Evolutionary conservation across 495 filamentous ascomycete species (phyloP).

Genomic region (Amphirosellinia nigrospora): DNA sequence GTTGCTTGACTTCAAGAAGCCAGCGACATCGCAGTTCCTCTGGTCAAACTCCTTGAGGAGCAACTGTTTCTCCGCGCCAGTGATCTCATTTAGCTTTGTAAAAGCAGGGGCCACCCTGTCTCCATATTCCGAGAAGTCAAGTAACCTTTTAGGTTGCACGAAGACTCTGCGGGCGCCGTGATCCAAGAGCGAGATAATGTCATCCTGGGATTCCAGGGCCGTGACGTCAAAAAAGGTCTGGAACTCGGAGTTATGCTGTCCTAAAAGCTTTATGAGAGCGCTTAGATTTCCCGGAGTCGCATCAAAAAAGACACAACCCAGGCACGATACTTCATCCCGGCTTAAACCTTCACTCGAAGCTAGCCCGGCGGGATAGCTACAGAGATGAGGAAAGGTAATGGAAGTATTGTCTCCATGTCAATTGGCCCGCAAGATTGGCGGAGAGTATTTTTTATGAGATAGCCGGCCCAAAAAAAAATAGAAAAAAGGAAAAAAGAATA

Average conservation of each 20-base stretch:
- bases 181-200: constrained; percentile 81
- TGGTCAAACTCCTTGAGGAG: constrained; percentile 55
- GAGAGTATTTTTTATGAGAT: not conserved
- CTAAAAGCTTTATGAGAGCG: constrained; percentile 69
- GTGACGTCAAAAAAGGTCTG: constrained; percentile 80
- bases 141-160: constrained; percentile 68
- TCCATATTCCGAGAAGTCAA: constrained; percentile 51
- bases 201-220: constrained; percentile 66
- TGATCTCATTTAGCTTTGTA: constrained; percentile 37
- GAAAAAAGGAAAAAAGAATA: not conserved
- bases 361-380: constrained; percentile 62
- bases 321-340: constrained; percentile 74
- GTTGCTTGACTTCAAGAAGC: constrained; percentile 54
- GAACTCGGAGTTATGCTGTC: constrained; percentile 68
- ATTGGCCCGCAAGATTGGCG: constrained; percentile 5
- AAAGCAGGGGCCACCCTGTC: constrained; percentile 51
- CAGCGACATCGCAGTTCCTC: constrained; percentile 42
- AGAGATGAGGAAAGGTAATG: constrained; percentile 63
- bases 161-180: constrained; percentile 88
- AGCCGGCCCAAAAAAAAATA: not conserved
- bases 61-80: constrained; percentile 45
- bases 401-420: constrained; percentile 61
- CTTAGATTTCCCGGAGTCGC: constrained; percentile 63
- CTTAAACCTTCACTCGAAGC: constrained; percentile 60
- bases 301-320: constrained; percentile 77